These are phyloP conservation scores for Nakazawaea ishiwadae DNA, from an alignment of 805 yeast genomes.

Conservation along the genomic window DNA sequence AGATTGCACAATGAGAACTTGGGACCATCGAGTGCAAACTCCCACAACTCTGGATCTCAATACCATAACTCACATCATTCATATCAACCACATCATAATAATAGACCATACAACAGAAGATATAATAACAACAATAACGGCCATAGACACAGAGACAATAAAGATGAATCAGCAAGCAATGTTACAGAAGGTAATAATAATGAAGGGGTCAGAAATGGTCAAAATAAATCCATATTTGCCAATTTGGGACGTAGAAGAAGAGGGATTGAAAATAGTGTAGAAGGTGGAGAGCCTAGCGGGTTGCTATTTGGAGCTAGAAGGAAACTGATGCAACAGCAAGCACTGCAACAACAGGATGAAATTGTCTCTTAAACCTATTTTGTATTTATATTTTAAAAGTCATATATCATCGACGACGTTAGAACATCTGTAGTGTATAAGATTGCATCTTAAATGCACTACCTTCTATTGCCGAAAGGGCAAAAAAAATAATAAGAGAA, in stretches of 20 bases:
- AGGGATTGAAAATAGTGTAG: slow-evolving; percentile 20
- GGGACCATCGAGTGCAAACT: slow-evolving; percentile 1
- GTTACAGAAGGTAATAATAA: background rate
- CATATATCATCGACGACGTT: too few species aligned
- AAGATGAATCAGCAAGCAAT: too few species aligned
- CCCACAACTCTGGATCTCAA: slow-evolving; percentile 8
- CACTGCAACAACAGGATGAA: slow-evolving; percentile 18
- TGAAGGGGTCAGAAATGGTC: slow-evolving; percentile 11
- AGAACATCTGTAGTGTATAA: too few species aligned
- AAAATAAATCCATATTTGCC: slow-evolving; percentile 15
- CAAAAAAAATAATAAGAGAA: too few species aligned
- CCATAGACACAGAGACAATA: slow-evolving; percentile 4
- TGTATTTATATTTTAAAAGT: too few species aligned
- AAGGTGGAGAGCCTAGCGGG: slow-evolving; percentile 23
- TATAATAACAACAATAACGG: slow-evolving; percentile 11
- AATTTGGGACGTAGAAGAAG: slow-evolving; percentile 24
- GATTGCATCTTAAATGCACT: slow-evolving; percentile 44
- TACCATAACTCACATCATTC: slow-evolving; percentile 7
- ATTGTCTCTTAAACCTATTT: slow-evolving; percentile 47
- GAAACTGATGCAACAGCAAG: slow-evolving; percentile 17
- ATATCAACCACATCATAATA: too few species aligned
- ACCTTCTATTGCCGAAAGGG: background rate
- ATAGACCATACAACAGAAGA: slow-evolving; percentile 5
- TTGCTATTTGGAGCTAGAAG: slow-evolving; percentile 22
- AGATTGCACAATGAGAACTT: slow-evolving; percentile 36